Conservation (phyloP, 2,329 filamentous ascomycete genomes). For the Talaromyces piceae region DNA sequence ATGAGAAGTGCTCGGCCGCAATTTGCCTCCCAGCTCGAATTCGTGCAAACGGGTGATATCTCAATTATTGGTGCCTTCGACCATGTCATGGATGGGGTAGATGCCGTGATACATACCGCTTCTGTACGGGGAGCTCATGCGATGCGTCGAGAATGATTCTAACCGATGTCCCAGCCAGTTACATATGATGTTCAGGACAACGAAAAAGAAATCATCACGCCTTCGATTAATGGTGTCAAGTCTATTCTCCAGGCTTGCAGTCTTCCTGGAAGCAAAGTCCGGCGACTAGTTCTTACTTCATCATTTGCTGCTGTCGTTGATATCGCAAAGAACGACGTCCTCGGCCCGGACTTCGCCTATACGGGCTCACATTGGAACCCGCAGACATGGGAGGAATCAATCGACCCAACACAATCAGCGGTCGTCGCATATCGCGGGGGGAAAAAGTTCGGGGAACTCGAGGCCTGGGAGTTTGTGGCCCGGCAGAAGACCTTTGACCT, state of each 20-base stretch:
- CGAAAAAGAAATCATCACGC: slow-evolving; percentile 11
- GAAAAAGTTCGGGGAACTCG: slow-evolving; percentile 13
- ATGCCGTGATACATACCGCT: slow-evolving; percentile 8
- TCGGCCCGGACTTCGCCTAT: slow-evolving; percentile 10
- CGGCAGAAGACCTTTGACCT: slow-evolving; percentile 36
- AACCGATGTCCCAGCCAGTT: slow-evolving; percentile 1
- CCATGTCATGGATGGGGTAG: slow-evolving; percentile 7
- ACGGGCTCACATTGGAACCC: slow-evolving; percentile 11
- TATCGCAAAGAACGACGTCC: not conserved
- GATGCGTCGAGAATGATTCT: not conserved
- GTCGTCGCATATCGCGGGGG: slow-evolving; percentile 10
- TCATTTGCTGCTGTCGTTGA: slow-evolving; percentile 11
- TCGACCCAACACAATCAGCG: not conserved
- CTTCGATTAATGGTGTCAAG: slow-evolving; percentile 11
- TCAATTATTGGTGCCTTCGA: slow-evolving; percentile 2
- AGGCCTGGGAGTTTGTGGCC: slow-evolving; percentile 28
- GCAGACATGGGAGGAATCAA: slow-evolving; percentile 9
- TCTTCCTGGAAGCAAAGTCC: slow-evolving; percentile 2
- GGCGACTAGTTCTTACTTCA: slow-evolving; percentile 9
- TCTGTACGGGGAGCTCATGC: slow-evolving; percentile 2
- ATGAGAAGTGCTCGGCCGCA: slow-evolving; percentile 12
- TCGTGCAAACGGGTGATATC: slow-evolving; percentile 10
- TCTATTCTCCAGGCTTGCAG: slow-evolving; percentile 7
- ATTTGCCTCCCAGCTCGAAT: slow-evolving; percentile 4
- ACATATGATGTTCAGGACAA: slow-evolving; percentile 7